phyloP scores from a whole-genome alignment of 768 basidiomycete species.

The Calocybe gangraenosa region DNA sequence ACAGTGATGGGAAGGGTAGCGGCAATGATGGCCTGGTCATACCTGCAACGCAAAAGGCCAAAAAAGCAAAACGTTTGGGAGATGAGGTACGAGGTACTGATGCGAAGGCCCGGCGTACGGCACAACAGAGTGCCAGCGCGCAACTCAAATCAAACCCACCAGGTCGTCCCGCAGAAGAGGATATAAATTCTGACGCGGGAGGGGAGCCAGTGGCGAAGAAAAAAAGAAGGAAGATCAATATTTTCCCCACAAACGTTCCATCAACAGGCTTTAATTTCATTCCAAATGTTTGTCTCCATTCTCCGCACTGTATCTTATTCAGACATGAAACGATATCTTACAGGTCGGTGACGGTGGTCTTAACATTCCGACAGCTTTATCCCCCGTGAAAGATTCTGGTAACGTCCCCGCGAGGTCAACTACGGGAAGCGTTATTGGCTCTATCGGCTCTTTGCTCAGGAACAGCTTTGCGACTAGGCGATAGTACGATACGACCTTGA shows the following conservation, averaged over 20 bases:
- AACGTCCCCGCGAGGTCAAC: conserved; percentile 44
- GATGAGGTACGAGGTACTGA: conserved; percentile 4
- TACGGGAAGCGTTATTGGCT: conserved; percentile 25
- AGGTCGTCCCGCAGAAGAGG: background rate
- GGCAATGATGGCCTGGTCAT: conserved; percentile 16
- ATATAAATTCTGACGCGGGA: conserved; percentile 1
- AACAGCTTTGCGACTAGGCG: conserved; percentile 16
- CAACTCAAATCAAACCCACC: background rate
- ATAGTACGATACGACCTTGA: background rate
- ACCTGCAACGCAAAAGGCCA: conserved; percentile 14
- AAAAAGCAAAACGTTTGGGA: conserved; percentile 6
- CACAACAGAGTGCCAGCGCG: background rate
- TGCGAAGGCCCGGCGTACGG: background rate
- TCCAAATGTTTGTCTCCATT: conserved; percentile 24
- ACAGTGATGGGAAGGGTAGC: conserved; percentile 16
- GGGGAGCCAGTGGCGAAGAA: conserved; percentile 37
- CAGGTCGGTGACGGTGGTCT: conserved; percentile 38
- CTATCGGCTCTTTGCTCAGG: conserved; percentile 19
- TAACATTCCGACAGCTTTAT: conserved; percentile 63
- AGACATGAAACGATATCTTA: conserved; percentile 1
- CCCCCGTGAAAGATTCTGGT: conserved; percentile 59
- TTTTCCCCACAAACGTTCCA: conserved; percentile 44
- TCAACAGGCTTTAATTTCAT: conserved; percentile 43
- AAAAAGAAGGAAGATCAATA: conserved; percentile 67
- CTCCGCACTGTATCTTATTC: background rate